Evolutionary conservation across 495 filamentous ascomycete species (phyloP), one percentile per base, ranked within the genome.

Genomic region (Terfezia claveryi): DNA sequence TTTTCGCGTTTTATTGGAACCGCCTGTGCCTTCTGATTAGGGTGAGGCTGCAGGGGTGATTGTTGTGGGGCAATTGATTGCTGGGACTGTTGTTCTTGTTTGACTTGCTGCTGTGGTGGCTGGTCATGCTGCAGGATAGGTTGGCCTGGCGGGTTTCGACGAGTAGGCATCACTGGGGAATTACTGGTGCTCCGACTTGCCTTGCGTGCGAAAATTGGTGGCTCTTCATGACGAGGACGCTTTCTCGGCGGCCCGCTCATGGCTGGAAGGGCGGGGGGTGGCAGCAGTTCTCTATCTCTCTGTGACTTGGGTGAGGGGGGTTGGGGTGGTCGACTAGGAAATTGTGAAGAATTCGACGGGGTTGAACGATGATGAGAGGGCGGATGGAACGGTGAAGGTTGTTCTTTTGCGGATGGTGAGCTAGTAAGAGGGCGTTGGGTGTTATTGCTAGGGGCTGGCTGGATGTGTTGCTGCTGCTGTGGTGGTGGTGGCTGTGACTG

Each of bases 201-300:
- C 49, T 68, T 68, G 11, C 66, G 60, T 27, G 66, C 66, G 57
- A 67, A 68, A 41, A 68, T 68, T n/a, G 66, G 66, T 20, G 67
- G 56, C 52, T 68, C 66, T 50, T 64, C 66, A n/a, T 59, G 55
- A 16, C 66, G 56, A 12, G 55, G 46, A 16, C 67, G 56, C 54
- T 68, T 68, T 50, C 58, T 60, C 10, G 59, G 57, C 1, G 63
- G 60, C 37, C 57, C 63, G 49, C 57, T 58, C 20, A 59, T 62
- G 23, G 53, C 51, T 23, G 59, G 58, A 27, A 59, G 62, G 11
- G 62, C 62, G 23, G 63, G 63, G 50, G 63, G 63, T 16, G 63
- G 63, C 49, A 56, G 58, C 36, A 65, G 57, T 61, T 56, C 17
- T 61, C 51, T 49, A 54, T 49, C 2, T 50, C 41, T 12, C 57